Evolutionary conservation across 2,329 filamentous ascomycete species (phyloP).

Genomic region (Grosmannia serpens): DNA sequence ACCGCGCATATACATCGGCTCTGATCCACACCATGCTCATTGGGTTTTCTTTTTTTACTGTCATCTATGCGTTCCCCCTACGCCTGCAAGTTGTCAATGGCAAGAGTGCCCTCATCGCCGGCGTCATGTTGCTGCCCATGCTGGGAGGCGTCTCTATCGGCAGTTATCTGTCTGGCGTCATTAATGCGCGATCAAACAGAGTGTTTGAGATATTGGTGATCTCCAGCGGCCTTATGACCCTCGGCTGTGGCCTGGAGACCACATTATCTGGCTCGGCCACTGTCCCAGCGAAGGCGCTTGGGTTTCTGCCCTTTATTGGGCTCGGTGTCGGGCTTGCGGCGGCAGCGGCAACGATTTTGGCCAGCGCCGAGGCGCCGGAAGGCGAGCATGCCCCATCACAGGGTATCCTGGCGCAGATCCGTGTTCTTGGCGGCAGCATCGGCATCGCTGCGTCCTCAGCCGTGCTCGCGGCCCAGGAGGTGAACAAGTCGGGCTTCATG

Average conservation of each 20-base stretch:
- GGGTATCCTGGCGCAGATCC: conserved; percentile 38
- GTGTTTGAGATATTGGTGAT: conserved; percentile 31
- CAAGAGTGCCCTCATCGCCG: conserved; percentile 32
- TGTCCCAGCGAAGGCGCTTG: conserved; percentile 33
- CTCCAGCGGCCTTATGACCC: conserved; percentile 29
- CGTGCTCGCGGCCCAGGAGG: conserved; percentile 25
- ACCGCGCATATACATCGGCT: conserved; percentile 31
- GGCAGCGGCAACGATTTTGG: conserved; percentile 34
- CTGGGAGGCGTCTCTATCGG: conserved; percentile 35
- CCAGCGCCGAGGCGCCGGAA: conserved; percentile 27
- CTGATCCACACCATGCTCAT: conserved; percentile 33
- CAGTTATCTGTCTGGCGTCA: conserved; percentile 27
- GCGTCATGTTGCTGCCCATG: conserved; percentile 42
- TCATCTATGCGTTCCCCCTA: conserved; percentile 37
- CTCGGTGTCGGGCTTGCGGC: conserved; percentile 40
- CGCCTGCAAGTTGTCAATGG: conserved; percentile 36
- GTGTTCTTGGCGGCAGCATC: conserved; percentile 41
- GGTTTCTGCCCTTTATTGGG: conserved; percentile 39
- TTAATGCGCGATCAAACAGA: conserved; percentile 30
- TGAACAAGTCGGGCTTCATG: conserved; percentile 17
- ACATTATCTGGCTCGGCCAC: conserved; percentile 22
- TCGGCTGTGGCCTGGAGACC: conserved; percentile 36
- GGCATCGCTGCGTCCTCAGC: conserved; percentile 42
- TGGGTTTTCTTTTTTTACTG: conserved; percentile 38
- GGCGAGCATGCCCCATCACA: conserved; percentile 34